A percentile compares a stretch with the other conserved stretches of the same genome.
Conservation (phyloP, 179 eudicot species). For the Carnegiea gigantea region DNA sequence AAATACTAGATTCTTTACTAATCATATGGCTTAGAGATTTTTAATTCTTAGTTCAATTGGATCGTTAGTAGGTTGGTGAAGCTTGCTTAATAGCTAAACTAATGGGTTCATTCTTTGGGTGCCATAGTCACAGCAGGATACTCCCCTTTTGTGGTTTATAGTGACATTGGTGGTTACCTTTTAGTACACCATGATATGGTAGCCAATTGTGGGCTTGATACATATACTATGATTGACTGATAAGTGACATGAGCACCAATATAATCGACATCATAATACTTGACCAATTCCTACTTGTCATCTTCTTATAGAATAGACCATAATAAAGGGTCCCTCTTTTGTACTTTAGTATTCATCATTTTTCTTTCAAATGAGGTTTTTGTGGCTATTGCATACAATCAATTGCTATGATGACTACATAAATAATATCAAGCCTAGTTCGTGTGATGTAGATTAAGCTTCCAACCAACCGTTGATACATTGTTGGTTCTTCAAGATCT, state of each 20-base stretch:
- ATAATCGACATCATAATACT: neutral
- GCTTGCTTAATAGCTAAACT: slow-evolving; percentile 1
- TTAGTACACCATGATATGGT: neutral
- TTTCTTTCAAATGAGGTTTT: slow-evolving; percentile 15
- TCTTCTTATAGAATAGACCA: neutral
- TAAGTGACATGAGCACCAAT: slow-evolving; percentile 6
- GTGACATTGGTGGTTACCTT: neutral
- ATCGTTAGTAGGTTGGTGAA: neutral
- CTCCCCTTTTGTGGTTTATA: neutral
- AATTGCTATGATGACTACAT: no score
- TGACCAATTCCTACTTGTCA: no score
- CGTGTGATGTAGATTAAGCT: slow-evolving; percentile 30
- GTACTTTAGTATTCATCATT: no score
- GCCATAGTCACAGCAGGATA: neutral
- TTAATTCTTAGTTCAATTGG: neutral
- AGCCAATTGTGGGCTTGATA: neutral
- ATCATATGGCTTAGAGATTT: neutral
- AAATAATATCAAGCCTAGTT: slow-evolving; percentile 14
- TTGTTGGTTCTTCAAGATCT: slow-evolving; percentile 15
- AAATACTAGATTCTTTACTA: neutral
- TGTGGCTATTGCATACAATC: slow-evolving; percentile 15
- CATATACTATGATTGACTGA: neutral
- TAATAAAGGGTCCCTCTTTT: neutral
- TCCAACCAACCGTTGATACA: neutral
- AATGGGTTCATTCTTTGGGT: slow-evolving; percentile 10